Base-by-base conservation (phyloP, 257 asterid genomes). In the Solanum okadae region DNA sequence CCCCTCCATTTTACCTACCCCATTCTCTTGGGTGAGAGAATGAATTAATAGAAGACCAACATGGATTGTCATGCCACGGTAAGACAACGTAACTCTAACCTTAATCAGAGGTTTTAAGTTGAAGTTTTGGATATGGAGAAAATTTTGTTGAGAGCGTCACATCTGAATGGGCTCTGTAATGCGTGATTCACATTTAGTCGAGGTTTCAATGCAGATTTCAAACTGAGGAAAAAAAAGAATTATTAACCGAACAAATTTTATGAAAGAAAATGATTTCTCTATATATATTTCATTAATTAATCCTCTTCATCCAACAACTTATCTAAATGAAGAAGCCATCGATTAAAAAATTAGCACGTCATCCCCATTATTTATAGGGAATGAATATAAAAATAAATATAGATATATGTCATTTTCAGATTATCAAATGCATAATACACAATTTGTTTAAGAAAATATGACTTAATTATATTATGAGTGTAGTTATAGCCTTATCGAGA, bases 81-180 rank as follows among this genome's bases (percentile, higher is more conserved):
- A 20, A 52, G 63, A 52, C 4, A 52, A 5, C 9, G 0, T 10
- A 40, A 42, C 49, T 52, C 9, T 2, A 52, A 52, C 7, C 3
- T 52, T 52, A 5, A 52, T 18, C 10, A 18, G 2, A 56, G 4
- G 11, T 18, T 56, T 56, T 0, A 56, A 56, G 23, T 56, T 56
- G 2, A 56, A 56, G 4, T 56, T 56, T 0, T 56, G 10, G 0
- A 6, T 56, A 56, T 56, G 65, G 10, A 18, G 10, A 56, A 56
- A 6, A 0, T 2, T 18, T 56, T 56, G 1, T 18, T 56, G n/a
- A 18, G 0, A 18, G 65, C 4, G 0, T 52, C n/a, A 16, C 0
- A 1, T 6, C 0, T 52, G 4, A 52, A 52, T 52, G 4, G 0
- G 0, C 4, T 0, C 0, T 56, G n/a, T 7, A 1, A 56, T 18